Percentiles rank a stretch among this genome's conserved stretches.
phyloP scores from a whole-genome alignment of 1,139 yeast genomes.

The Sugiyamaella xylanicola region DNA sequence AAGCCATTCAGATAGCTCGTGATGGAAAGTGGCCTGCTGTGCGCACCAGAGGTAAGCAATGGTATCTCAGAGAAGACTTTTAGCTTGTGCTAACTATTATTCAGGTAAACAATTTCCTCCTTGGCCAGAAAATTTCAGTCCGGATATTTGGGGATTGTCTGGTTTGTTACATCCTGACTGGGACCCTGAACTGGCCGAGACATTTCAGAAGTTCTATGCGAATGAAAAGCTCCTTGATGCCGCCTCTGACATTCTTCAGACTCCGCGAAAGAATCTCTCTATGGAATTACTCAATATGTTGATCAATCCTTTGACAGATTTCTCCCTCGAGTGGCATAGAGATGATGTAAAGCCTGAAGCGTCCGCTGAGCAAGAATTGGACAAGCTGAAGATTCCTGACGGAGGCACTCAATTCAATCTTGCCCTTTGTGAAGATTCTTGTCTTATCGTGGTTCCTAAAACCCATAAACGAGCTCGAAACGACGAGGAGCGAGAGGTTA shows the following conservation, averaged over 20 bases:
- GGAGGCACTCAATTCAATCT: slow-evolving; percentile 60
- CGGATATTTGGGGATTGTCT: slow-evolving; percentile 60
- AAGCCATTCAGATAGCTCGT: slow-evolving; percentile 51
- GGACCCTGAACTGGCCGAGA: slow-evolving; percentile 39
- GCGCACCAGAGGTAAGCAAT: slow-evolving; percentile 49
- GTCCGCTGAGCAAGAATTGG: slow-evolving; percentile 51
- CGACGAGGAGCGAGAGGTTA: slow-evolving; percentile 50
- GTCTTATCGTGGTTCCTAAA: slow-evolving; percentile 56
- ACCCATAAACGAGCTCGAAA: slow-evolving; percentile 55
- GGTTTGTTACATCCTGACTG: slow-evolving; percentile 56
- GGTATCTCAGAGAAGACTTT: not conserved
- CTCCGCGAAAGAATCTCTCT: slow-evolving; percentile 44
- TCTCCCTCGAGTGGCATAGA: slow-evolving; percentile 60
- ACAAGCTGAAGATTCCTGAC: slow-evolving; percentile 48
- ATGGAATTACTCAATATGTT: slow-evolving; percentile 62
- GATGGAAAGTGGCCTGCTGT: slow-evolving; percentile 57
- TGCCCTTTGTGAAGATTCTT: slow-evolving; percentile 53
- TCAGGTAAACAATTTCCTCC: slow-evolving; percentile 56
- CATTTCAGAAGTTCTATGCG: slow-evolving; percentile 53
- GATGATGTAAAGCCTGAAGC: slow-evolving; percentile 57
- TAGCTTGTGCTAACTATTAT: not conserved
- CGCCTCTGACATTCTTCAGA: slow-evolving; percentile 52
- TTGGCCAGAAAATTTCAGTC: slow-evolving; percentile 57
- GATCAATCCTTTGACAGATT: slow-evolving; percentile 58
- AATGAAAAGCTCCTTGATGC: slow-evolving; percentile 48